Evolutionary conservation across 352 stramenopile genomes (phyloP).

Genomic region (Blastocystis sp.): DNA sequence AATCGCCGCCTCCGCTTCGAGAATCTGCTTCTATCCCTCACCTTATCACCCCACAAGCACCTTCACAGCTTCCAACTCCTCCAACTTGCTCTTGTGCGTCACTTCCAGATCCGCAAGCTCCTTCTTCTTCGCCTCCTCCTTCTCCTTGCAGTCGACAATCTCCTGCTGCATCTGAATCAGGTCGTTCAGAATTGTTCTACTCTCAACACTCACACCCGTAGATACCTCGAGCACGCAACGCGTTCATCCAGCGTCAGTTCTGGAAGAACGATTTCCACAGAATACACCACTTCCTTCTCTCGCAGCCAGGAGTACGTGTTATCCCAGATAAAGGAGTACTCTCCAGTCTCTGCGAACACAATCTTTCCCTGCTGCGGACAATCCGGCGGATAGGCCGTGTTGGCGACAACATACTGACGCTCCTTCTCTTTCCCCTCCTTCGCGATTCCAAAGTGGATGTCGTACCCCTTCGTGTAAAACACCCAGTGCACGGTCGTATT

Average conservation of each 20-base stretch:
- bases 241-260: not conserved
- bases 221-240: not conserved
- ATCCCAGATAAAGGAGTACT: conserved; percentile 35
- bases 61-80: conserved; percentile 7
- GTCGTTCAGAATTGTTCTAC: conserved; percentile 25
- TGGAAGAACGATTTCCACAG: not conserved
- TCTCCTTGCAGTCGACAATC: not conserved
- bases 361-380: conserved; percentile 2
- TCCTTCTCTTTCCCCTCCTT: not conserved
- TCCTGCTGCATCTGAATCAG: conserved; percentile 24
- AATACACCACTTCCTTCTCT: conserved; percentile 34
- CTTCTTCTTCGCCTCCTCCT: conserved; percentile 3
- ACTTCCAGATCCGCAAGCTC: conserved; percentile 18
- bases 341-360: not conserved
- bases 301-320: conserved; percentile 55
- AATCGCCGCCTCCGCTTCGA: not conserved
- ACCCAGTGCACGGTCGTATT: conserved; percentile 27
- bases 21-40: conserved; percentile 15
- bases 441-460: conserved; percentile 40
- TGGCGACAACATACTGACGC: not conserved
- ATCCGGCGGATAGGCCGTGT: not conserved
- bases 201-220: not conserved
- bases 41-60: not conserved
- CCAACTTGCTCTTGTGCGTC: not conserved
- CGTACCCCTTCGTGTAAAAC: conserved; percentile 25